Evolutionary conservation across 208 protist genomes (phyloP).

Genomic region (Phytomonas francai): DNA sequence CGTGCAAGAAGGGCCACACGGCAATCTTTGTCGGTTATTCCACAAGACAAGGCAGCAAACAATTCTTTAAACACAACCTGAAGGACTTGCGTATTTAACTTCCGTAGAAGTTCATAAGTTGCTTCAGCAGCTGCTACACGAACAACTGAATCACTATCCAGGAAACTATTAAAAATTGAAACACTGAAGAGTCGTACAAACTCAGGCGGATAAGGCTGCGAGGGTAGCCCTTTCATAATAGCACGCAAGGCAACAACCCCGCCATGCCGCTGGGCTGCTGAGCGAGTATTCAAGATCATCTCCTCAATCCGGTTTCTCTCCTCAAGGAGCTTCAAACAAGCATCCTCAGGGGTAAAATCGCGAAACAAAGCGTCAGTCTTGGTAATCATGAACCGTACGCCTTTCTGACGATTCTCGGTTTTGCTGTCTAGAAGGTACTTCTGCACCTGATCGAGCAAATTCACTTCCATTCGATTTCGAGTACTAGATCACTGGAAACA

Average conservation of each 20-base stretch:
- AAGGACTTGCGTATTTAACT: conserved; percentile 30
- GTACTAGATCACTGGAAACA: background rate
- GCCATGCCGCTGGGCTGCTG: conserved; percentile 47
- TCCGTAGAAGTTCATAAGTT: conserved; percentile 39
- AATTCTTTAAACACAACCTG: conserved; percentile 34
- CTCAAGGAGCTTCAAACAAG: conserved; percentile 19
- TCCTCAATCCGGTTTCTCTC: conserved; percentile 28
- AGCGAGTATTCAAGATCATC: conserved; percentile 27
- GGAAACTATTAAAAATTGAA: conserved; percentile 31
- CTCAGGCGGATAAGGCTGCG: conserved; percentile 9
- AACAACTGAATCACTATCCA: conserved; percentile 52
- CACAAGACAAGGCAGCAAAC: conserved; percentile 42
- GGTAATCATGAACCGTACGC: conserved; percentile 24
- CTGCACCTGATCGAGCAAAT: conserved; percentile 10
- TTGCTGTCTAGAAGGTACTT: conserved; percentile 52
- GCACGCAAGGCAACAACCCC: conserved; percentile 38
- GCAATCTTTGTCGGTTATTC: conserved; percentile 52
- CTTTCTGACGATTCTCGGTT: conserved; percentile 32
- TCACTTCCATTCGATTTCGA: background rate
- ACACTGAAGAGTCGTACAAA: conserved; percentile 24
- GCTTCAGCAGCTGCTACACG: conserved; percentile 64
- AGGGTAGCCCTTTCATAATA: conserved; percentile 32
- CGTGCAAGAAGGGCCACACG: conserved; percentile 37
- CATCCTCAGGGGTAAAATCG: conserved; percentile 32
- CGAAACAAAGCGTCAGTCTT: conserved; percentile 38